These are phyloP conservation scores for Alternaria infectoria DNA, from an alignment of 2,329 filamentous ascomycete species.

Conservation along the genomic window DNA sequence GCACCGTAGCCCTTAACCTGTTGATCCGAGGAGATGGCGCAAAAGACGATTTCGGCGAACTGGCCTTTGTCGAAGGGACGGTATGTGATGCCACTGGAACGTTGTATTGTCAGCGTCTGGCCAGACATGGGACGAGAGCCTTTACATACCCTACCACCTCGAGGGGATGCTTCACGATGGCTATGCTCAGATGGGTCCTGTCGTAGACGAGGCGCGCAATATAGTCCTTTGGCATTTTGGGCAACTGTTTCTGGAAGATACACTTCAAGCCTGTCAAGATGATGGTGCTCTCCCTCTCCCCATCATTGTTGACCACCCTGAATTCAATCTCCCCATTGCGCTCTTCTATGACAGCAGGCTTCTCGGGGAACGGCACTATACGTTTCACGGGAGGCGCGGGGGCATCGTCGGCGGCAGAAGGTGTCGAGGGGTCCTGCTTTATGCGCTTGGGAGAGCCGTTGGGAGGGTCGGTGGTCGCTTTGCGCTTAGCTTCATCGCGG, in stretches of 20 bases:
- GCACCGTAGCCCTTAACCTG: constrained; percentile 99
- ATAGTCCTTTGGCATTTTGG: constrained; percentile 99
- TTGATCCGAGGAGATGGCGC: constrained; percentile 95
- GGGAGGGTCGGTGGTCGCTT: constrained; percentile 72
- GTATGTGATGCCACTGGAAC: constrained; percentile 85
- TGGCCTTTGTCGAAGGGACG: constrained; percentile 88
- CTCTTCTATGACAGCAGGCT: constrained; percentile 93
- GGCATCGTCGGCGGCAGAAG: constrained; percentile 40
- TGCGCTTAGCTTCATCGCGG: constrained; percentile 65
- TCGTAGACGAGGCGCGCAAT: constrained; percentile 98
- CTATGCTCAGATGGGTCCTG: constrained; percentile 92
- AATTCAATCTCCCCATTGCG: constrained; percentile 95
- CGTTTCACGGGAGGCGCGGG: constrained; percentile 58
- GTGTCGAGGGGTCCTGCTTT: constrained; percentile 44
- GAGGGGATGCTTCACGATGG: constrained; percentile 94
- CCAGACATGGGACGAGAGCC: not conserved
- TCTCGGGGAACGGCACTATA: constrained; percentile 86
- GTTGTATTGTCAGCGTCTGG: not conserved
- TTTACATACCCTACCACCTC: constrained; percentile 76
- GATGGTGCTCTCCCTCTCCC: constrained; percentile 83
- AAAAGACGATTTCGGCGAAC: constrained; percentile 99
- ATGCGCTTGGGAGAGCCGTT: constrained; percentile 67
- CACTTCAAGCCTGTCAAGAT: constrained; percentile 96
- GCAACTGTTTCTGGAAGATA: constrained; percentile 97
- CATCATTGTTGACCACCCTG: constrained; percentile 96